Evolutionary conservation across 495 filamentous ascomycete genomes (phyloP), one percentile per base, ranked within the genome.

Genomic region (Neurospora tetrasperma): DNA sequence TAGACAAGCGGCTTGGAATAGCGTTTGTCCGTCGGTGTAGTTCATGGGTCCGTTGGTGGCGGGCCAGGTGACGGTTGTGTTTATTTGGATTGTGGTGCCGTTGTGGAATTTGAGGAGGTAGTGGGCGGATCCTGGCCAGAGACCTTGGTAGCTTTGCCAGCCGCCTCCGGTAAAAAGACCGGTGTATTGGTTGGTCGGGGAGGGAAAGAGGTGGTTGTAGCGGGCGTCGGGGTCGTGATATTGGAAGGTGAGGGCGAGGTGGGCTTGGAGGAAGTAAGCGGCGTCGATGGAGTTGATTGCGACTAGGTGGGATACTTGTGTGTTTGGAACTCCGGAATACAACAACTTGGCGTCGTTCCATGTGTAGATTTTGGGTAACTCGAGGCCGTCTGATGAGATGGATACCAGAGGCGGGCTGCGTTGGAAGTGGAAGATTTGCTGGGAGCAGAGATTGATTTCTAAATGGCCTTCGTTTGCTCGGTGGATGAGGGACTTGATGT

Each of bases 161-260:
- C 40, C 70, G 11, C 70, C 70, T 1, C 70, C 70, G 0, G 27
- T 54, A 0, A 54, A 38, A 0, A 35, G 4, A 14, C 40, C 70
- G 12, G 70, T 59, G 16, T 62, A 69, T 5, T 42, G 39, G 31
- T 70, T 38, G 18, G 71, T 41, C 0, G 75, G 12, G 16, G 62
- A 75, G 4, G 31, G 72, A 18, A 78, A 75, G 3, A 78, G 40
- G 11, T 68, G 23, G 68, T 79, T 79, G 10, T 66, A 71, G 1
- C 70, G 41, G 44, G 70, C 35, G 31, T 71, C 70, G 31, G 70
- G 70, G 43, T 71, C 70, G 14, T 71, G 70, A 42, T 31, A 38
- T 8, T 23, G 20, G 31, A 69, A 68, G 14, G 10, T 43, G 2
- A 12, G 20, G 5, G 6, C 14, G 10, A 71, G 7, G 7, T 71